Conservation (phyloP, 108 stramenopile species). For the Cyclotella cryptica region DNA sequence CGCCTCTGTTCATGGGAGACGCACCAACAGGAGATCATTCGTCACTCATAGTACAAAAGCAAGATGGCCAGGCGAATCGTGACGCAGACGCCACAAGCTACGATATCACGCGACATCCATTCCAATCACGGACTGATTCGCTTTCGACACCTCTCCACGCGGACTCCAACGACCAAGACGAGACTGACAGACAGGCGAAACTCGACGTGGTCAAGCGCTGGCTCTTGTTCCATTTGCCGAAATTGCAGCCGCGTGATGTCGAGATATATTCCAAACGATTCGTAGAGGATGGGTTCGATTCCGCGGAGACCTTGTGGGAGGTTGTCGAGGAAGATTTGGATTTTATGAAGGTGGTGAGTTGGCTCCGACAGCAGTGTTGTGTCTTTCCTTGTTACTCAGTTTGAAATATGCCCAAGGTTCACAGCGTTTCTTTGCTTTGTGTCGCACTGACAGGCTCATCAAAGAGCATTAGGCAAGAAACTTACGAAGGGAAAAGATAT, state of each 20-base stretch:
- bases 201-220: background rate
- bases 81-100: too few species aligned
- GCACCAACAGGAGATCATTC: too few species aligned
- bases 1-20: too few species aligned
- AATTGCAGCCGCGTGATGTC: conserved; percentile 25
- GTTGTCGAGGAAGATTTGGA: conserved; percentile 35
- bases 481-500: background rate
- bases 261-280: conserved; percentile 16
- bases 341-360: conserved; percentile 33
- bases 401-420: too few species aligned
- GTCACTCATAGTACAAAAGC: too few species aligned
- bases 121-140: background rate
- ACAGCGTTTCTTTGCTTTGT: background rate
- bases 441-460: conserved; percentile 9
- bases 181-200: background rate
- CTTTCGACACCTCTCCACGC: background rate
- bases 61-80: too few species aligned
- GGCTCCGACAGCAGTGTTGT: too few species aligned
- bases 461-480: conserved; percentile 6
- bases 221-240: conserved; percentile 28
- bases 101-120: too few species aligned
- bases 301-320: conserved; percentile 3
- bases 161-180: background rate
- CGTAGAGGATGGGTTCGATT: conserved; percentile 37
- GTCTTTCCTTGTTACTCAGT: too few species aligned